Percentiles rank a stretch among this genome's conserved stretches.
phyloP scores from a whole-genome alignment of 345 rosid genomes.

The Melastoma malabathricum region DNA sequence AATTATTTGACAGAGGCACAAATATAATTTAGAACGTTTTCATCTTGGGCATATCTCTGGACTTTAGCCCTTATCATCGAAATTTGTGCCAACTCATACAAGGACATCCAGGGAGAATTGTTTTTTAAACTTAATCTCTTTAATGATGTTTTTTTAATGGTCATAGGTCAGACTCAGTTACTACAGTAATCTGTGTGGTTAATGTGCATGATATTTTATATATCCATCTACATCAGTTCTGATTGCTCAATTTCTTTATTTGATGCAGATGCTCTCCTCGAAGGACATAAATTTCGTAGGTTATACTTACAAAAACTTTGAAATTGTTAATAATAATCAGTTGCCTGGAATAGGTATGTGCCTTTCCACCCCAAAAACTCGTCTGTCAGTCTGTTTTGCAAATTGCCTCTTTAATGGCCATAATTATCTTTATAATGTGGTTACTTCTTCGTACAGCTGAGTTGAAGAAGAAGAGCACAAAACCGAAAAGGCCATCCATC shows the following conservation, averaged over 20 bases:
- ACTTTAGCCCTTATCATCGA: too few species aligned
- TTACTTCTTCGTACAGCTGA: conserved; percentile 35
- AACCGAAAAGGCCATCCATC: conserved; percentile 81
- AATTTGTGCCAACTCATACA: too few species aligned
- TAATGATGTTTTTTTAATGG: too few species aligned
- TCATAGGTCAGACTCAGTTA: too few species aligned
- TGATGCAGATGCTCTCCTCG: conserved; percentile 82
- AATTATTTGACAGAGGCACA: too few species aligned
- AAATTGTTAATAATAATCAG: conserved; percentile 78
- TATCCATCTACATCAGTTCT: neutral
- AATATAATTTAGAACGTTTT: too few species aligned
- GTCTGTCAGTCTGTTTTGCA: neutral
- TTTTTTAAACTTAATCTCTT: too few species aligned
- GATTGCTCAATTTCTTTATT: neutral
- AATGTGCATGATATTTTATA: too few species aligned
- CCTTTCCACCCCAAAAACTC: conserved; percentile 3
- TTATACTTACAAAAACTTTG: conserved; percentile 94
- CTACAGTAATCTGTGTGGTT: too few species aligned
- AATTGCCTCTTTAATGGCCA: neutral
- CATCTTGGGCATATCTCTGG: too few species aligned
- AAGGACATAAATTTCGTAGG: conserved; percentile 96
- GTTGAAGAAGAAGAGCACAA: conserved; percentile 72
- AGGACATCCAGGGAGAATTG: too few species aligned
- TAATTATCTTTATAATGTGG: neutral
- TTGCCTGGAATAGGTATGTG: conserved; percentile 77